phyloP scores from a whole-genome alignment of 2,329 filamentous ascomycete species.

The Didymella glomerata region DNA sequence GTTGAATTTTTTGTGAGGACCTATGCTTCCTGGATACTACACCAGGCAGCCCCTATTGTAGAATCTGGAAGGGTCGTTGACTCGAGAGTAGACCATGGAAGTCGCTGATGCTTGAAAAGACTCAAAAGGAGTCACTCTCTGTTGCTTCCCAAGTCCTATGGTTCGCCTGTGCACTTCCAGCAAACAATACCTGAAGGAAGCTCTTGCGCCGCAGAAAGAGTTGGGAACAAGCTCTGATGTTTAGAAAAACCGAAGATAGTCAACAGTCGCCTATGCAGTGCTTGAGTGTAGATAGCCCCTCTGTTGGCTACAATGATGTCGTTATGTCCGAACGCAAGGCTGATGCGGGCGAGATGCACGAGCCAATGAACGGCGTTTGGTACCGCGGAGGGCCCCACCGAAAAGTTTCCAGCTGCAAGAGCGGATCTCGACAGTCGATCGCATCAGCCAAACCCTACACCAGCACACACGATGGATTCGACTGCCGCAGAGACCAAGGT shows the following conservation, averaged over 20 bases:
- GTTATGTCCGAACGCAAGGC: neutral
- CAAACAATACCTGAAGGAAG: neutral
- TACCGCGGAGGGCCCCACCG: slow-evolving; percentile 6
- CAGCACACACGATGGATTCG: slow-evolving; percentile 37
- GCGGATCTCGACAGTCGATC: neutral
- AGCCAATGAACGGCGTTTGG: neutral
- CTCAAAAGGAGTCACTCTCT: neutral
- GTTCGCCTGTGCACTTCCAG: neutral
- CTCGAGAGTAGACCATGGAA: neutral
- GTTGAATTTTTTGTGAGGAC: no score
- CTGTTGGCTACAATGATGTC: neutral
- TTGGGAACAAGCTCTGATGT: no score
- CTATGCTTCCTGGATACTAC: no score
- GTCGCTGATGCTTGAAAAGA: neutral
- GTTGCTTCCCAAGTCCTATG: neutral
- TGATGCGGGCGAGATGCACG: slow-evolving; percentile 16
- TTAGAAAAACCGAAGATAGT: no score
- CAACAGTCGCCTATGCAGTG: no score
- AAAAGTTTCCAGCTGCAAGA: slow-evolving; percentile 36
- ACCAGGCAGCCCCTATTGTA: no score
- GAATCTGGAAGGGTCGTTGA: neutral
- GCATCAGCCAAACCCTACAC: slow-evolving; percentile 17
- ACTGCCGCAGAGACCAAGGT: slow-evolving; percentile 43
- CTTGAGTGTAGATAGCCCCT: no score
- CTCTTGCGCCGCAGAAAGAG: neutral